A percentile compares a stretch with the other conserved stretches of the same genome.
phyloP scores from a whole-genome alignment of 2,329 filamentous ascomycete species.

The Leptosphaerulina australis region DNA sequence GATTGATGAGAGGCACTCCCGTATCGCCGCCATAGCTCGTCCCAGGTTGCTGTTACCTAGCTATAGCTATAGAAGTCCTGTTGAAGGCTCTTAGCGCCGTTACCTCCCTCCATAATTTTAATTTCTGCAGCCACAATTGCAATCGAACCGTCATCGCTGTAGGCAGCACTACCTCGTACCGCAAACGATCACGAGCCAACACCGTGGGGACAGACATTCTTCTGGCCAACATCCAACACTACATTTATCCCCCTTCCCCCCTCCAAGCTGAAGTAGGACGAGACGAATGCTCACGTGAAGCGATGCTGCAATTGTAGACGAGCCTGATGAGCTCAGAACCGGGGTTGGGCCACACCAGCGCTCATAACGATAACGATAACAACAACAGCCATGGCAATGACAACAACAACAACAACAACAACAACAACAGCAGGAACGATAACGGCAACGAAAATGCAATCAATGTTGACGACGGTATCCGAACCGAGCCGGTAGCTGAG shows the following conservation, averaged over 20 bases:
- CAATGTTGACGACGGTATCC: constrained; percentile 57
- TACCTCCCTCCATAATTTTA: neutral
- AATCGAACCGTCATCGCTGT: neutral
- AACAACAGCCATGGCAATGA: too few species aligned
- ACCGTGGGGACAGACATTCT: neutral
- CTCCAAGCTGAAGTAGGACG: neutral
- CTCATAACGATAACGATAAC: constrained; percentile 56
- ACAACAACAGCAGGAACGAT: constrained; percentile 60
- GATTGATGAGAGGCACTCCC: constrained; percentile 11
- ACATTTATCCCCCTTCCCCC: too few species aligned
- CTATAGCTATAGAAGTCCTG: neutral
- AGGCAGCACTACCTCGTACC: neutral
- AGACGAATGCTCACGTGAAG: constrained; percentile 46
- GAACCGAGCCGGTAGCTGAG: constrained; percentile 60
- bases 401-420: constrained; percentile 62
- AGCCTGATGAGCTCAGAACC: constrained; percentile 73
- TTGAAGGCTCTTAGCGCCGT: neutral
- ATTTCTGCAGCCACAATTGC: neutral
- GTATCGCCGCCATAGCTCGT: constrained; percentile 17
- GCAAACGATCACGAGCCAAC: constrained; percentile 1
- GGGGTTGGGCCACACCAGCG: constrained; percentile 66
- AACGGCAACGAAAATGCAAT: constrained; percentile 53
- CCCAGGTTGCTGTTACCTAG: neutral
- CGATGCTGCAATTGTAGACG: constrained; percentile 58
- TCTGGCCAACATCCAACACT: neutral